These are phyloP conservation scores for Geotrichum cucujoidarum DNA, from an alignment of 1,139 yeast species.

Conservation along the genomic window DNA sequence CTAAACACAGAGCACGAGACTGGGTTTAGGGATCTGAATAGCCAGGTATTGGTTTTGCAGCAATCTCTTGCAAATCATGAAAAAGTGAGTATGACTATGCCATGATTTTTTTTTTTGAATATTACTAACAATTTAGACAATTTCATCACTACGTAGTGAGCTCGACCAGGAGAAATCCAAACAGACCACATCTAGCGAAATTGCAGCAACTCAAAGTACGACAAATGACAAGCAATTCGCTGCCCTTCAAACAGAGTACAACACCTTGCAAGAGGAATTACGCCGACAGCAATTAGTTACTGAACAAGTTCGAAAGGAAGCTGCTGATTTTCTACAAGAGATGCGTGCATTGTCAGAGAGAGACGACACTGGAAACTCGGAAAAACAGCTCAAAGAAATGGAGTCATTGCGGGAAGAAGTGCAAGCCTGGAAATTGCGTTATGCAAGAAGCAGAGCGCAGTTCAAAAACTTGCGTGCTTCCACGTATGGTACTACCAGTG, in stretches of 20 bases:
- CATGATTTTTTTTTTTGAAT: background rate
- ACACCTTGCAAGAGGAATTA: conserved; percentile 28
- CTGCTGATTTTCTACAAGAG: conserved; percentile 38
- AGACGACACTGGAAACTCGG: conserved; percentile 28
- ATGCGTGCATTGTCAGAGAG: conserved; percentile 39
- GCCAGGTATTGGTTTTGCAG: conserved; percentile 22
- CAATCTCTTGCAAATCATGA: conserved; percentile 5
- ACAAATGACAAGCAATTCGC: conserved; percentile 22
- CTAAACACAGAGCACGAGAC: conserved; percentile 23
- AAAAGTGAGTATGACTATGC: conserved; percentile 8
- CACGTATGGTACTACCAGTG: conserved; percentile 23
- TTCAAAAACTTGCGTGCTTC: conserved; percentile 32
- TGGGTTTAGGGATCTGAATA: conserved; percentile 21
- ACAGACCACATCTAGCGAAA: background rate
- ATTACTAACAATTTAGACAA: background rate
- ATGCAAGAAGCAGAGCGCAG: conserved; percentile 33
- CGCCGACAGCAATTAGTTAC: conserved; percentile 38
- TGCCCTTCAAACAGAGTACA: conserved; percentile 25
- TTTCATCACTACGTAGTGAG: background rate
- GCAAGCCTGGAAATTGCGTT: conserved; percentile 38
- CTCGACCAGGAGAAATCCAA: background rate
- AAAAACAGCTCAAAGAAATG: conserved; percentile 29
- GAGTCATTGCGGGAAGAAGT: conserved; percentile 35
- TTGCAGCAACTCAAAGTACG: background rate
- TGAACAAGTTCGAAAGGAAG: conserved; percentile 41